These are phyloP conservation scores for Solanum arcanum DNA, from an alignment of 257 asterid species.

Conservation along the genomic window DNA sequence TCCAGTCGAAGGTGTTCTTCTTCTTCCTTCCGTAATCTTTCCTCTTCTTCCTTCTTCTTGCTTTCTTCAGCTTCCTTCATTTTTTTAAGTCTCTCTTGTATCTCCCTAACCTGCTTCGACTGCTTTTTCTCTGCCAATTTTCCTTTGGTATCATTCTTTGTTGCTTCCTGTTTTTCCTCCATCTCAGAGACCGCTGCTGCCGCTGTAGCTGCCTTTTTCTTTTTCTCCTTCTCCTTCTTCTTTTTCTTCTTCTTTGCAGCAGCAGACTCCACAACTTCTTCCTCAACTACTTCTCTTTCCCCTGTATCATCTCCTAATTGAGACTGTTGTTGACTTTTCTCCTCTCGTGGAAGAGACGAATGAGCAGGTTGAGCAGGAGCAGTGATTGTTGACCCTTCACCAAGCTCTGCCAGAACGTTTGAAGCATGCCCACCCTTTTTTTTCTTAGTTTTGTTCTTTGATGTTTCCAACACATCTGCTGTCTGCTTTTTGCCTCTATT, in stretches of 20 bases:
- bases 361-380: conserved; percentile 3
- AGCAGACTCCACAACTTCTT: conserved; percentile 4
- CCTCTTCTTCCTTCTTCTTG: conserved; percentile 75
- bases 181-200: conserved; percentile 16
- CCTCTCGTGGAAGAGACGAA: background rate
- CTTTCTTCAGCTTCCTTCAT: conserved; percentile 70
- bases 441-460: conserved; percentile 77
- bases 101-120: conserved; percentile 73
- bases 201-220: conserved; percentile 2
- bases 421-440: conserved; percentile 56
- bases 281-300: background rate
- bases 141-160: conserved; percentile 29
- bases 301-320: background rate
- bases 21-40: conserved; percentile 75
- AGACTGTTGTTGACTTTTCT: background rate
- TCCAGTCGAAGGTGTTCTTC: conserved; percentile 67
- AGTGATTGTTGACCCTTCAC: conserved; percentile 35
- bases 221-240: conserved; percentile 3
- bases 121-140: conserved; percentile 51
- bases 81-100: conserved; percentile 81
- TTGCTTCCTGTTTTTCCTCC: conserved; percentile 61
- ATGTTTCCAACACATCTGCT: conserved; percentile 27
- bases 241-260: conserved; percentile 8
- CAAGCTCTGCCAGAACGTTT: conserved; percentile 67
- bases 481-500: conserved; percentile 8